A percentile compares a stretch with the other conserved stretches of the same genome.
Evolutionary conservation across 2,329 filamentous ascomycete species (phyloP).

Genomic region (Colletotrichum karsti): DNA sequence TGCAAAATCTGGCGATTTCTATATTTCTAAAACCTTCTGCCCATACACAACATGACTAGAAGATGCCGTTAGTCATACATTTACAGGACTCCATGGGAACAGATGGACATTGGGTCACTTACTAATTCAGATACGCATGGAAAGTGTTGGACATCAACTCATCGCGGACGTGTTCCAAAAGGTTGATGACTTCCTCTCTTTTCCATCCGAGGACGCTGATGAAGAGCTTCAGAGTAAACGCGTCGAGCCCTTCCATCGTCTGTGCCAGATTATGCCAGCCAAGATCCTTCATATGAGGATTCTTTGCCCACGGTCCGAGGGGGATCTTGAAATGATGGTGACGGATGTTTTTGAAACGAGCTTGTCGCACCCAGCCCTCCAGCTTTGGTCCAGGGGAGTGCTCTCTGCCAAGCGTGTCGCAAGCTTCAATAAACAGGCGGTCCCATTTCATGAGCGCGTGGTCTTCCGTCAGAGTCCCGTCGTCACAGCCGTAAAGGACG

Average conservation of each 20-base stretch:
- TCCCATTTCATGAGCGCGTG: slow-evolving; percentile 56
- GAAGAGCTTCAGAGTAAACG: background rate
- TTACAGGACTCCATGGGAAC: no score
- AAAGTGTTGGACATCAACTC: background rate
- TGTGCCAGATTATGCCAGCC: background rate
- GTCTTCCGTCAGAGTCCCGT: slow-evolving; percentile 44
- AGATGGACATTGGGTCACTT: no score
- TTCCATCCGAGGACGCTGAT: background rate
- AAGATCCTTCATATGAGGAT: background rate
- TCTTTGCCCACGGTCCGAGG: background rate
- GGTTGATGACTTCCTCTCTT: background rate
- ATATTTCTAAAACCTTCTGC: background rate
- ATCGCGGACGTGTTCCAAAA: background rate
- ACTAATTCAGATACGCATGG: background rate
- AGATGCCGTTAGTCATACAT: no score
- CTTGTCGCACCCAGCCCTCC: background rate
- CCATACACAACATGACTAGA: background rate
- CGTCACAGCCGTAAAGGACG: slow-evolving; percentile 54
- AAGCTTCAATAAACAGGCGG: slow-evolving; percentile 51
- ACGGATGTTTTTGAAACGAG: background rate
- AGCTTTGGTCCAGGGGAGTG: background rate
- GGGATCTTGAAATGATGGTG: background rate
- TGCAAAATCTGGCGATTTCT: background rate
- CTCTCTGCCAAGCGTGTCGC: slow-evolving; percentile 31
- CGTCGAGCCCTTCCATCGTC: background rate